Conservation (phyloP, 2,329 filamentous ascomycete species). For the Fusarium brevicatenulatum region DNA sequence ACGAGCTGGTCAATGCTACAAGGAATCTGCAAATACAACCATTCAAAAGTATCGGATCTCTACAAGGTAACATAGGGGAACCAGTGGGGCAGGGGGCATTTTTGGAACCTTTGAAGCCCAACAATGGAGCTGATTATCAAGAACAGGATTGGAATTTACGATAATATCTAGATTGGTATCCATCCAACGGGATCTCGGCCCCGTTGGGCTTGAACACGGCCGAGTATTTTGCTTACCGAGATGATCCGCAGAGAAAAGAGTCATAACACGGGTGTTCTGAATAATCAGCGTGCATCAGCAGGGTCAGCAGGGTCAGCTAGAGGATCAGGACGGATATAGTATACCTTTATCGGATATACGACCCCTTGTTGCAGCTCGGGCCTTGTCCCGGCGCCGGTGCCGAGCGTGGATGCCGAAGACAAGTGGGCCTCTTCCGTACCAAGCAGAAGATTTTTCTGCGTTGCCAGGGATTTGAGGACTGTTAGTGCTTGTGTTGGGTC, state of each 20-base stretch:
- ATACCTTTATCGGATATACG: slow-evolving; percentile 24
- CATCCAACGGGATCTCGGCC: slow-evolving; percentile 23
- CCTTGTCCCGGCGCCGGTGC: slow-evolving; percentile 30
- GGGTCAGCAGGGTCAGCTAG: neutral
- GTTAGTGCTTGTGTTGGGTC: slow-evolving; percentile 4
- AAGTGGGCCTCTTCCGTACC: slow-evolving; percentile 16
- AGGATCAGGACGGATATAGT: slow-evolving; percentile 24
- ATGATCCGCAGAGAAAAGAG: slow-evolving; percentile 6
- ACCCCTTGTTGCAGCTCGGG: neutral
- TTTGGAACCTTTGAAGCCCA: slow-evolving; percentile 33
- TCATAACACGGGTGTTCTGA: slow-evolving; percentile 1
- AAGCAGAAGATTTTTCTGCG: slow-evolving; percentile 14
- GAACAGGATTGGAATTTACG: slow-evolving; percentile 5
- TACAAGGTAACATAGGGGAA: slow-evolving; percentile 4
- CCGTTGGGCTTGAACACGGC: slow-evolving; percentile 18
- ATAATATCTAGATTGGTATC: neutral
- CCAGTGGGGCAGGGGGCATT: slow-evolving; percentile 13
- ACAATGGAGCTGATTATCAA: slow-evolving; percentile 21
- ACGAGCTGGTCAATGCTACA: slow-evolving; percentile 8
- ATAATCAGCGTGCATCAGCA: neutral
- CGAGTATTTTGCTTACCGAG: slow-evolving; percentile 24
- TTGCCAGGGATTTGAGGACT: slow-evolving; percentile 28
- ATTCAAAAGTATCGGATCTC: slow-evolving; percentile 15
- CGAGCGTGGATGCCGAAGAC: slow-evolving; percentile 35
- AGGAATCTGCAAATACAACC: slow-evolving; percentile 1